Evolutionary conservation across 2,329 filamentous ascomycete genomes (phyloP).

Genomic region (Botrytis deweyae): DNA sequence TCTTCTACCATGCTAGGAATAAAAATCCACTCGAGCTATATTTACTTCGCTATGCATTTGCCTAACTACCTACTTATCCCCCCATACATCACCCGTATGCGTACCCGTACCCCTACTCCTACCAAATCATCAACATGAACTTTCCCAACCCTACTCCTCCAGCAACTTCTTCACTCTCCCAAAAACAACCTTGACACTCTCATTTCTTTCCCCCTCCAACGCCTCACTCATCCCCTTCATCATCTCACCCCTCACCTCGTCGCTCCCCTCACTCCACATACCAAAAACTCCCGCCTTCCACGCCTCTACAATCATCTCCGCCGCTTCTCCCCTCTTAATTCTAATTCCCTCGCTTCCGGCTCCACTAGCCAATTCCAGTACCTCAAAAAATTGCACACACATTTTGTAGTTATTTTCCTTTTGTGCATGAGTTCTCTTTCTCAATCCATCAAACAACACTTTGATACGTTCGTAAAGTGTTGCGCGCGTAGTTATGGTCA

Average conservation of each 20-base stretch:
- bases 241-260: conserved; percentile 30
- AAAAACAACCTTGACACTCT: conserved; percentile 31
- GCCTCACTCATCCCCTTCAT: conserved; percentile 30
- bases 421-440: conserved; percentile 30
- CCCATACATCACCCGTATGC: background rate
- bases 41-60: background rate
- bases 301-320: conserved; percentile 35
- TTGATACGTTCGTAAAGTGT: conserved; percentile 38
- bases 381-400: conserved; percentile 30
- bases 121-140: background rate
- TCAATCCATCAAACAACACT: conserved; percentile 35
- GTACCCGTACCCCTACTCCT: background rate
- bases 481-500: conserved; percentile 34
- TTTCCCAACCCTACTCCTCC: conserved; percentile 11
- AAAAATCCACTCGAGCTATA: background rate
- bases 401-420: conserved; percentile 29
- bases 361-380: conserved; percentile 36
- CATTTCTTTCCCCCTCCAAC: conserved; percentile 35
- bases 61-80: background rate
- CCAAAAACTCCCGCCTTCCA: conserved; percentile 36
- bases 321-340: conserved; percentile 39
- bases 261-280: conserved; percentile 29
- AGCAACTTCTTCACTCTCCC: conserved; percentile 33
- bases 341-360: conserved; percentile 38
- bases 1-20: background rate